Evolutionary conservation across 2,329 filamentous ascomycete genomes (phyloP).

Genomic region (Apiospora saccharicola): DNA sequence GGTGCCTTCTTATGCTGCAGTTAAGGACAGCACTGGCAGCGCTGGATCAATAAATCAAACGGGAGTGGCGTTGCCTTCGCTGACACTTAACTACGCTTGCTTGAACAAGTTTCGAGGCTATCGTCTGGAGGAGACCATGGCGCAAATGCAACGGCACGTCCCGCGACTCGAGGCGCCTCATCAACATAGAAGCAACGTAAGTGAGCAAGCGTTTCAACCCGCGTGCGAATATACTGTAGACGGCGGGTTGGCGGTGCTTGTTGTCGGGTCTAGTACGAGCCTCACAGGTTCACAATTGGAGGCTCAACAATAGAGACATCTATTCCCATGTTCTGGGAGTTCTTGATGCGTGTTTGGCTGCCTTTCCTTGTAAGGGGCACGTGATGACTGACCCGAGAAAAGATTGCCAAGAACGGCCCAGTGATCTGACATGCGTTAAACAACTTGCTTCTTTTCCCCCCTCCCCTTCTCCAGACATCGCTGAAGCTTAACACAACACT

Average conservation of each 20-base stretch:
- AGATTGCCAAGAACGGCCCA: neutral
- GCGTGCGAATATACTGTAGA: neutral
- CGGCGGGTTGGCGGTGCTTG: neutral
- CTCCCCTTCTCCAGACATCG: neutral
- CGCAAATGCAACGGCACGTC: neutral
- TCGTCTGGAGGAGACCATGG: neutral
- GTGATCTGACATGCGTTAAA: neutral
- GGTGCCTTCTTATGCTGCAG: neutral
- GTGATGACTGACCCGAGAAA: neutral
- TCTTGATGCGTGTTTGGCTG: neutral
- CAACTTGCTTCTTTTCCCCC: neutral
- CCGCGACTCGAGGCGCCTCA: neutral
- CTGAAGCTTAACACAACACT: neutral
- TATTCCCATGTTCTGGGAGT: neutral
- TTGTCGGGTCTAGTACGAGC: neutral
- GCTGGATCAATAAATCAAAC: neutral
- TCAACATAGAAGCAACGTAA: neutral
- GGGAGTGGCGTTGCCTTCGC: constrained; percentile 1
- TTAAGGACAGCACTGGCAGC: neutral
- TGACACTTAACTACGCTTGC: neutral
- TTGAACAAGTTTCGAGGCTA: neutral
- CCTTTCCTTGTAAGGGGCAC: neutral
- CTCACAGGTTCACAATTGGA: neutral
- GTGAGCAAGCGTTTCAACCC: neutral
- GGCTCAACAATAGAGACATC: neutral